Conservation (phyloP, 2,329 filamentous ascomycete species). For the Cylindrodendrum hubeiense region DNA sequence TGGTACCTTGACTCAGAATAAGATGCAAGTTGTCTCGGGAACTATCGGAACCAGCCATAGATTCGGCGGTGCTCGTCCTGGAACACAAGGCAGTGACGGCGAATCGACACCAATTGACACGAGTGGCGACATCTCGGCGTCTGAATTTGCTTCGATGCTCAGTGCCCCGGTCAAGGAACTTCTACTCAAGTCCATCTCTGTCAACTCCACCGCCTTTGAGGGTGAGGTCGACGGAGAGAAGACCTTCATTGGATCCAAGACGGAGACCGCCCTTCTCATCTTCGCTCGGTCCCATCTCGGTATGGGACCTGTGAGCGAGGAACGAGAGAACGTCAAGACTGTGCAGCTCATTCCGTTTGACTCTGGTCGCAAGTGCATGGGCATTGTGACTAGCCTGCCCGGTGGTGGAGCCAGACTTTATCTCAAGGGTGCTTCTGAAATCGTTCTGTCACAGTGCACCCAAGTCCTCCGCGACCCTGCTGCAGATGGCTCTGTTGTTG, state of each 20-base stretch:
- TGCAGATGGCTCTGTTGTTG: slow-evolving; percentile 53
- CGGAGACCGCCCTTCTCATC: slow-evolving; percentile 79
- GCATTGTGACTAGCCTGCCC: slow-evolving; percentile 65
- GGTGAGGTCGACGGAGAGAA: slow-evolving; percentile 75
- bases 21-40: slow-evolving; percentile 75
- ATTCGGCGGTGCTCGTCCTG: slow-evolving; percentile 60
- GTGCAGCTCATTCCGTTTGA: slow-evolving; percentile 82
- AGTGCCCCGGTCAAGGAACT: slow-evolving; percentile 62
- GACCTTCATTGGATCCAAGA: slow-evolving; percentile 82
- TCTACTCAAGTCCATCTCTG: slow-evolving; percentile 69
- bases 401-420: slow-evolving; percentile 67
- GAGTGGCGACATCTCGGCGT: slow-evolving; percentile 54
- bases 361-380: slow-evolving; percentile 81
- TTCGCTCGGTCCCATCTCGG: slow-evolving; percentile 75
- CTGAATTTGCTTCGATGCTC: slow-evolving; percentile 62
- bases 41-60: slow-evolving; percentile 67
- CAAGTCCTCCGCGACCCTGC: slow-evolving; percentile 64
- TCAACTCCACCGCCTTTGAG: slow-evolving; percentile 83
- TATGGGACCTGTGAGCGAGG: slow-evolving; percentile 74
- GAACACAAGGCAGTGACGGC: slow-evolving; percentile 39
- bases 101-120: slow-evolving; percentile 44
- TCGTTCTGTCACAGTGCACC: slow-evolving; percentile 69
- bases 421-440: slow-evolving; percentile 75
- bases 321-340: slow-evolving; percentile 70
- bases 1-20: slow-evolving; percentile 75